Conservation (phyloP, 1,139 yeast species). For the Groenewaldozyma auringiensis region DNA sequence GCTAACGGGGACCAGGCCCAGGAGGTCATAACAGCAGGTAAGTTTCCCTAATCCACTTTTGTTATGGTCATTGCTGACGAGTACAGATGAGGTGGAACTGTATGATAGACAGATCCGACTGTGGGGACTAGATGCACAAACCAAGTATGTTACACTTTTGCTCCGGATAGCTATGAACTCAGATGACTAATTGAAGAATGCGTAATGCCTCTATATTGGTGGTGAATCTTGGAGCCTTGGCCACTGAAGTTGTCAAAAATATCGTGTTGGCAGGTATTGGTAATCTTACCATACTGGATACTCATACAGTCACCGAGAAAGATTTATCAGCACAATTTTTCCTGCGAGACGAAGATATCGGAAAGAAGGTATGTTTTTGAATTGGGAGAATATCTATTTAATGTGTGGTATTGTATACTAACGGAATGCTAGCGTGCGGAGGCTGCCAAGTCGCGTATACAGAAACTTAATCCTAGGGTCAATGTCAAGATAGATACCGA, state of each 20-base stretch:
- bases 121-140: conserved; percentile 96
- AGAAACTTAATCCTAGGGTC: conserved; percentile 75
- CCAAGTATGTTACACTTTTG: conserved; percentile 33
- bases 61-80: neutral
- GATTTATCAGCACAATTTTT: conserved; percentile 80
- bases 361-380: conserved; percentile 18
- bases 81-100: conserved; percentile 74
- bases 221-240: conserved; percentile 62
- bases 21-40: conserved; percentile 1
- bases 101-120: conserved; percentile 92
- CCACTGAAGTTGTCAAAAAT: conserved; percentile 77
- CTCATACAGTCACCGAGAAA: conserved; percentile 44
- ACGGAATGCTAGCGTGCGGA: conserved; percentile 38
- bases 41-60: neutral
- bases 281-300: conserved; percentile 61
- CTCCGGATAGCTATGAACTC: neutral
- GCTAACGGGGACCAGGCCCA: neutral
- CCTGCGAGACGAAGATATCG: conserved; percentile 39
- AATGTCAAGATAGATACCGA: conserved; percentile 32
- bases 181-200: conserved; percentile 46
- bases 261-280: conserved; percentile 87
- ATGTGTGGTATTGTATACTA: conserved; percentile 2
- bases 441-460: conserved; percentile 47
- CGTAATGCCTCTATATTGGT: conserved; percentile 65
- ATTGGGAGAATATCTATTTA: conserved; percentile 8